Percentiles rank a stretch among this genome's conserved stretches.
Evolutionary conservation across 1,284 basidiomycete species (phyloP).

Genomic region (Anthracocystis walkeri): DNA sequence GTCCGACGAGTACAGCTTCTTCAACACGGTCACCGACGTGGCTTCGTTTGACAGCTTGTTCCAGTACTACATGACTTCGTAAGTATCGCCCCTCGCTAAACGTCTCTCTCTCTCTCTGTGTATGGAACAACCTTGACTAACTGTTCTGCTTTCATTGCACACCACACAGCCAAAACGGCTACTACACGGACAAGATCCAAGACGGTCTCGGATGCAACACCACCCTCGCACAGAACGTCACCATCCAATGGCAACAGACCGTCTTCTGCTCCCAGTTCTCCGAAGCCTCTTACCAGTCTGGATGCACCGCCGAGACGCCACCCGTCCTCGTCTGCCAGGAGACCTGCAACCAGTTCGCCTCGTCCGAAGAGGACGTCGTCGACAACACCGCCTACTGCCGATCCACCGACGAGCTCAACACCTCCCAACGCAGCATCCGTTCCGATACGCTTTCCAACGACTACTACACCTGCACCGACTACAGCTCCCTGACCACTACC

Average conservation of each 20-base stretch:
- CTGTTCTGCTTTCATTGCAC: not conserved
- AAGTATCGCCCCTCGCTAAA: slow-evolving; percentile 4
- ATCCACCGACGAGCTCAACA: slow-evolving; percentile 54
- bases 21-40: slow-evolving; percentile 69
- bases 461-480: slow-evolving; percentile 69
- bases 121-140: not conserved
- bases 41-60: slow-evolving; percentile 70
- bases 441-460: slow-evolving; percentile 69
- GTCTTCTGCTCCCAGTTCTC: slow-evolving; percentile 65
- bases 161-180: slow-evolving; percentile 59
- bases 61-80: slow-evolving; percentile 69
- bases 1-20: slow-evolving; percentile 68
- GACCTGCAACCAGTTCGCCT: slow-evolving; percentile 58
- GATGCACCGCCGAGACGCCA: slow-evolving; percentile 55
- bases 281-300: slow-evolving; percentile 54
- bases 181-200: slow-evolving; percentile 54
- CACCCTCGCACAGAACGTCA: slow-evolving; percentile 53
- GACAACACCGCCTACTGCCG: slow-evolving; percentile 60
- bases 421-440: slow-evolving; percentile 57
- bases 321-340: slow-evolving; percentile 64
- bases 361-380: slow-evolving; percentile 56
- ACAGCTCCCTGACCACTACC: slow-evolving; percentile 70
- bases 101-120: not conserved
- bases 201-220: slow-evolving; percentile 59
- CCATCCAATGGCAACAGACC: slow-evolving; percentile 62